These are phyloP conservation scores for Plectosphaerella plurivora DNA, from an alignment of 2,329 filamentous ascomycete genomes.

Conservation along the genomic window DNA sequence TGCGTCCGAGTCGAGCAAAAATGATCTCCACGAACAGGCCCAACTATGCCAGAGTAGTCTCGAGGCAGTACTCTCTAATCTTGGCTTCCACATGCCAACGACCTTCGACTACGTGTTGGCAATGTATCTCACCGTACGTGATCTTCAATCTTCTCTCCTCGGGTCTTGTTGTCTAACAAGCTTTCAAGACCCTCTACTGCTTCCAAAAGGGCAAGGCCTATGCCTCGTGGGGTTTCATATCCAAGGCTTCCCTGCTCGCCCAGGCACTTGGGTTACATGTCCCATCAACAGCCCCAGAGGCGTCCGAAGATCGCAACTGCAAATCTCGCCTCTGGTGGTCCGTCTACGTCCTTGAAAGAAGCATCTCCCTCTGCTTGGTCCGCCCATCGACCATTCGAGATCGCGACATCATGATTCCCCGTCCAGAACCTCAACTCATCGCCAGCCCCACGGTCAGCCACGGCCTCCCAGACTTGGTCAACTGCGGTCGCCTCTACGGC, in stretches of 20 bases:
- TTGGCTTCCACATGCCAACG: constrained; percentile 13
- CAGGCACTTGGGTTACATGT: constrained; percentile 15
- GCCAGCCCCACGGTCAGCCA: no score
- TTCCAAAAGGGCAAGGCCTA: constrained; percentile 14
- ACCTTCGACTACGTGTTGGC: constrained; percentile 12
- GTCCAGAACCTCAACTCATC: neutral
- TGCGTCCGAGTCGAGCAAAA: constrained; percentile 2
- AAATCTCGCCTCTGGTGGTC: constrained; percentile 18
- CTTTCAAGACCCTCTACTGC: constrained; percentile 11
- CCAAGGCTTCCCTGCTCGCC: constrained; percentile 12
- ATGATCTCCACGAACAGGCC: constrained; percentile 10
- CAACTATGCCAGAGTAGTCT: constrained; percentile 12
- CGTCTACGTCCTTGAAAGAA: constrained; percentile 18
- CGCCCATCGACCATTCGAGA: constrained; percentile 20
- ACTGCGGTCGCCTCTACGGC: constrained; percentile 12
- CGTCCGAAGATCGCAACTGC: constrained; percentile 2
- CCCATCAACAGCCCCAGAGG: constrained; percentile 3
- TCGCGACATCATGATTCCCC: constrained; percentile 16
- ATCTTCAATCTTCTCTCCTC: neutral
- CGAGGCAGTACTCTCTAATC: constrained; percentile 13
- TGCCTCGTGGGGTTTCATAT: constrained; percentile 16
- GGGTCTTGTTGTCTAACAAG: neutral
- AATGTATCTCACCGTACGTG: constrained; percentile 13
- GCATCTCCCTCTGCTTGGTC: constrained; percentile 17
- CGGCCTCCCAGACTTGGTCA: neutral